Evolutionary conservation across 495 filamentous ascomycete species (phyloP).

Genomic region (Penicillium cinerascens): DNA sequence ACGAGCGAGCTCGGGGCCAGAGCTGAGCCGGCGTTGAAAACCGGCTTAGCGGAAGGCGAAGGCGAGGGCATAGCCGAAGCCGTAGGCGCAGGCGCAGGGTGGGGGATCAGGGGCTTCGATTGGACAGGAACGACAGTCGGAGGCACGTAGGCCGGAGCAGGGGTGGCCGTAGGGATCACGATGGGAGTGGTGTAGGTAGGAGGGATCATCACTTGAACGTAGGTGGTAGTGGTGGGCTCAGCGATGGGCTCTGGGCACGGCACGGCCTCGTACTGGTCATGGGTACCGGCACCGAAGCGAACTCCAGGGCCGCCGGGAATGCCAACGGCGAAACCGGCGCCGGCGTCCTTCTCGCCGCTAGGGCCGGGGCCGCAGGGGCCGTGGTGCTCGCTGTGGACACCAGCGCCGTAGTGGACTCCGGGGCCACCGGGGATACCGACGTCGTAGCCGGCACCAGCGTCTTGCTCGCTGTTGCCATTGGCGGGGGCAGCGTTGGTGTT

Average conservation of each 20-base stretch:
- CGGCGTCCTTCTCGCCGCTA: conserved; percentile 18
- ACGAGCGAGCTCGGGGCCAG: conserved; percentile 20
- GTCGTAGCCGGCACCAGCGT: conserved; percentile 26
- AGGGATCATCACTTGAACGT: conserved; percentile 15
- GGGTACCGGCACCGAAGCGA: conserved; percentile 17
- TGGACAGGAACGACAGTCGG: conserved; percentile 4
- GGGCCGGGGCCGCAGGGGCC: conserved; percentile 19
- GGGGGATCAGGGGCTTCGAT: conserved; percentile 23
- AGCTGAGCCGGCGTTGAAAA: conserved; percentile 21
- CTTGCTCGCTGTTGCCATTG: conserved; percentile 24
- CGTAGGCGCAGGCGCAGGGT: conserved; percentile 14
- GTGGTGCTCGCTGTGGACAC: conserved; percentile 14
- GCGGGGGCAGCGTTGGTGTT: conserved; percentile 7
- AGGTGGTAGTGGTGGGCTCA: conserved; percentile 11
- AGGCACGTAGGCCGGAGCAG: conserved; percentile 13
- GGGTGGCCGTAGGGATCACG: conserved; percentile 14
- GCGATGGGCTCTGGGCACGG: conserved; percentile 21
- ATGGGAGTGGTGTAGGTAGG: conserved; percentile 22
- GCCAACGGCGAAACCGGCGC: conserved; percentile 19
- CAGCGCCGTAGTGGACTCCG: conserved; percentile 17
- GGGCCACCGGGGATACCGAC: conserved; percentile 31
- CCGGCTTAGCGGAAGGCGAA: conserved; percentile 9
- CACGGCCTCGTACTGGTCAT: conserved; percentile 18
- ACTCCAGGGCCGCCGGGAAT: conserved; percentile 32
- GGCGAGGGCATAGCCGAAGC: conserved; percentile 1